Percentiles rank a stretch among this genome's conserved stretches.
phyloP scores from a whole-genome alignment of 2,329 filamentous ascomycete species.

The Furcasterigmium sp. region DNA sequence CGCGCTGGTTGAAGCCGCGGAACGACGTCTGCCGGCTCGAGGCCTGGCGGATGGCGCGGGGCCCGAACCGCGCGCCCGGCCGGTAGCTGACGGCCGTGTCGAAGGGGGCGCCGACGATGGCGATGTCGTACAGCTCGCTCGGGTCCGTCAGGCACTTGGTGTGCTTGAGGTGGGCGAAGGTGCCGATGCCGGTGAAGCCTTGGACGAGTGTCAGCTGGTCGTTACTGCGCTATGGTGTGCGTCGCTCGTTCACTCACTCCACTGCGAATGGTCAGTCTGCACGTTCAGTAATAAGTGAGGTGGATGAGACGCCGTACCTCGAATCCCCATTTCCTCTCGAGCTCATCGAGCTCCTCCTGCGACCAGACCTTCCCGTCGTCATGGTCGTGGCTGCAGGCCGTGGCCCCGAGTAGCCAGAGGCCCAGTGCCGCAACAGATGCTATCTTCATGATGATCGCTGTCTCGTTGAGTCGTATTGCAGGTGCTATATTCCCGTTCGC shows the following conservation, averaged over 20 bases:
- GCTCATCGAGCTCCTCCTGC: conserved; percentile 43
- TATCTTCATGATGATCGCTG: conserved; percentile 11
- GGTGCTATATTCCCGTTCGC: too few species aligned
- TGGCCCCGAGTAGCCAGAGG: conserved; percentile 10
- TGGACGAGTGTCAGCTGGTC: not conserved
- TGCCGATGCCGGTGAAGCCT: conserved; percentile 65
- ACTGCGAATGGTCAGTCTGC: conserved; percentile 1
- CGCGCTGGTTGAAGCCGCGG: conserved; percentile 74
- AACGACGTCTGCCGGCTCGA: conserved; percentile 76
- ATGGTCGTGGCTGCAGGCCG: conserved; percentile 23
- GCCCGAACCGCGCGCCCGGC: conserved; percentile 75
- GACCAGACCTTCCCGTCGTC: conserved; percentile 39
- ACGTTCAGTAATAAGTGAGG: not conserved
- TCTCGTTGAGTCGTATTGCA: too few species aligned
- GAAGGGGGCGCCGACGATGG: conserved; percentile 67
- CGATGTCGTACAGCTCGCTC: conserved; percentile 62
- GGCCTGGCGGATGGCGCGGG: conserved; percentile 79
- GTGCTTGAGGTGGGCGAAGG: conserved; percentile 67
- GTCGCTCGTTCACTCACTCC: conserved; percentile 5
- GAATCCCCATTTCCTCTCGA: conserved; percentile 52
- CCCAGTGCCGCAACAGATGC: conserved; percentile 4
- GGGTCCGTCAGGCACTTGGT: conserved; percentile 65
- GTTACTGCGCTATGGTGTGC: too few species aligned
- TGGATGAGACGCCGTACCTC: conserved; percentile 33
- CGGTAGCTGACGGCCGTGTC: conserved; percentile 69